phyloP scores from a whole-genome alignment of 306 rosid genomes.

The Cucumis cinereus region DNA sequence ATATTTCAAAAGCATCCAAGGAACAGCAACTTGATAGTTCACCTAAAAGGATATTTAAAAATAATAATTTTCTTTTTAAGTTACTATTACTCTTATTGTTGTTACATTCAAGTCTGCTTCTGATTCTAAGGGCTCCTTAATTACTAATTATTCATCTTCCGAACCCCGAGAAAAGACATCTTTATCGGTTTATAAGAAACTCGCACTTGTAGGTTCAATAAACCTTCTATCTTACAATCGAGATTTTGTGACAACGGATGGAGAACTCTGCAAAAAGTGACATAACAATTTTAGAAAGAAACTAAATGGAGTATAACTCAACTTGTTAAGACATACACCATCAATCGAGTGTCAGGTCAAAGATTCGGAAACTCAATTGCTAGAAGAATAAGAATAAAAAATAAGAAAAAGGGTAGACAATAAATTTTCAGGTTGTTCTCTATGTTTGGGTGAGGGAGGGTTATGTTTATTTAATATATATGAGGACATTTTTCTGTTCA shows the following conservation, averaged over 20 bases:
- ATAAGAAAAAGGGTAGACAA: no score
- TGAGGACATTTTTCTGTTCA: neutral
- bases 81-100: no score
- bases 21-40: no score
- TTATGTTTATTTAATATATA: neutral
- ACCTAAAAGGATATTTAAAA: no score
- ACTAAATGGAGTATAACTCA: neutral
- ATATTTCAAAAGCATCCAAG: neutral
- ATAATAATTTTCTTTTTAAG: no score
- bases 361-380: no score
- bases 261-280: neutral
- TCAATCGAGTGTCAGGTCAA: no score
- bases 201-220: neutral
- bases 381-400: no score
- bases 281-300: neutral
- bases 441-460: no score
- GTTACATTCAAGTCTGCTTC: neutral
- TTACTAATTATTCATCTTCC: neutral
- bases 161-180: neutral
- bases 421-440: no score
- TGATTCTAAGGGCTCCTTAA: neutral
- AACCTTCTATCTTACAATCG: neutral
- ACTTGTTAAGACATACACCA: no score
- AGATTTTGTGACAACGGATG: neutral
- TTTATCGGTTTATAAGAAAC: no score